A percentile compares a stretch with the other conserved stretches of the same genome.
Evolutionary conservation across 108 stramenopile genomes (phyloP).

Genomic region (Mediolabrus comicus): DNA sequence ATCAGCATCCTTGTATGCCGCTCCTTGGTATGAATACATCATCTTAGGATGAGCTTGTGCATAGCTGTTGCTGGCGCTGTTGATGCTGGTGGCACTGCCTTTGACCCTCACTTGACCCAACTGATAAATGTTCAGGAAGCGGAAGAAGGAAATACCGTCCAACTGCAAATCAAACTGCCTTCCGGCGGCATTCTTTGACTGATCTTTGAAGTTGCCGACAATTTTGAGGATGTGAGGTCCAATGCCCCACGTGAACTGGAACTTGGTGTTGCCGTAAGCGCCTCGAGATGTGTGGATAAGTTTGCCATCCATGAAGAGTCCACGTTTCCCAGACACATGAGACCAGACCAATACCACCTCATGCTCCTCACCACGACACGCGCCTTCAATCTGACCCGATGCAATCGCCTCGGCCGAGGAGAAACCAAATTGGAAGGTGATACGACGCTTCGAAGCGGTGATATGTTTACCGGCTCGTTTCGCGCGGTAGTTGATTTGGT

Average conservation of each 20-base stretch:
- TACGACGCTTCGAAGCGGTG: slow-evolving; percentile 36
- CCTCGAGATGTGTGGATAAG: slow-evolving; percentile 68
- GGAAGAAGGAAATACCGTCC: slow-evolving; percentile 76
- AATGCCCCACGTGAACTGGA: slow-evolving; percentile 61
- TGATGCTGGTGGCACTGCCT: background rate
- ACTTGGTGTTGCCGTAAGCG: slow-evolving; percentile 50
- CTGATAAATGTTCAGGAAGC: slow-evolving; percentile 79
- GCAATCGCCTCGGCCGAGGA: slow-evolving; percentile 29
- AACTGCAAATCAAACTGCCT: slow-evolving; percentile 76
- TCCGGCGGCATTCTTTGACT: slow-evolving; percentile 5
- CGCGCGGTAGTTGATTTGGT: slow-evolving; percentile 45
- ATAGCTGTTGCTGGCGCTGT: background rate
- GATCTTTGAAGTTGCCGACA: slow-evolving; percentile 56
- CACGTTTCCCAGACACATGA: slow-evolving; percentile 43
- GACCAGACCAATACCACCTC: slow-evolving; percentile 51
- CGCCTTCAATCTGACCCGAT: slow-evolving; percentile 17
- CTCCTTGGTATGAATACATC: background rate
- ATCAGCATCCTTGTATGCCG: background rate
- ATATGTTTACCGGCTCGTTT: slow-evolving; percentile 45
- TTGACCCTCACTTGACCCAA: slow-evolving; percentile 51
- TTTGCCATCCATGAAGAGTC: slow-evolving; percentile 36
- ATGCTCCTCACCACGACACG: slow-evolving; percentile 54
- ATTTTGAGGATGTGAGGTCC: slow-evolving; percentile 65
- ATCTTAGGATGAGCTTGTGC: background rate
- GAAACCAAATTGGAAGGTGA: slow-evolving; percentile 50